Percentiles rank a stretch among this genome's conserved stretches.
These are phyloP conservation scores for Raffaelea arxii DNA, from an alignment of 2,329 filamentous ascomycete genomes.

Conservation along the genomic window DNA sequence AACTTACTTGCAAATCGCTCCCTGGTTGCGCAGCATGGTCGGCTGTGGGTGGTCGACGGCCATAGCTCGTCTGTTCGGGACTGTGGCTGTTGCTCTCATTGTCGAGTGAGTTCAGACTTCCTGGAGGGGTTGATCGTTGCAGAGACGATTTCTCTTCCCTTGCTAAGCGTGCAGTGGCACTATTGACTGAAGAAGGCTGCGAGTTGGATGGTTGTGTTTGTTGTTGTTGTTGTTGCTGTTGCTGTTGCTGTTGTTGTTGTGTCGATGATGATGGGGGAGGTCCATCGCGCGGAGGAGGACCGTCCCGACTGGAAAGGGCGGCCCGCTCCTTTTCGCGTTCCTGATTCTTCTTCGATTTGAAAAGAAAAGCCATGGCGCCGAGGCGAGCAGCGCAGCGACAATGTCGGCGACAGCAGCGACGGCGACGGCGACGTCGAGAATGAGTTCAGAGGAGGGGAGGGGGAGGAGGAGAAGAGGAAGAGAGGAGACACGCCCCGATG, in stretches of 20 bases:
- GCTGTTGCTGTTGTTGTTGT: too few species aligned
- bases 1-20: slow-evolving; percentile 10
- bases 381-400: slow-evolving; percentile 7
- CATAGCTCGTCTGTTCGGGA: slow-evolving; percentile 56
- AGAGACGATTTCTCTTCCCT: slow-evolving; percentile 45
- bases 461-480: not conserved
- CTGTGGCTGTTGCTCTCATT: slow-evolving; percentile 40
- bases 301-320: slow-evolving; percentile 45
- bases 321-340: slow-evolving; percentile 47
- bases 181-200: slow-evolving; percentile 36
- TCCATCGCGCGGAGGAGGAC: too few species aligned
- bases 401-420: slow-evolving; percentile 1
- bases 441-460: not conserved
- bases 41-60: slow-evolving; percentile 42
- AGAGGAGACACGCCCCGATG: too few species aligned
- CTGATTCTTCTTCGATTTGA: slow-evolving; percentile 72
- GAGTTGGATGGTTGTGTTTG: slow-evolving; percentile 30
- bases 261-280: too few species aligned
- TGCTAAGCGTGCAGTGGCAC: slow-evolving; percentile 35
- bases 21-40: slow-evolving; percentile 35
- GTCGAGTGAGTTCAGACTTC: slow-evolving; percentile 65
- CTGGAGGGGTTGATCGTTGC: slow-evolving; percentile 62
- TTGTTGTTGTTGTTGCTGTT: too few species aligned
- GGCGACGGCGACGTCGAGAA: not conserved
- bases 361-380: slow-evolving; percentile 65